Conservation (phyloP, 805 yeast species). For the Tetrapisispora namnaoensis region DNA sequence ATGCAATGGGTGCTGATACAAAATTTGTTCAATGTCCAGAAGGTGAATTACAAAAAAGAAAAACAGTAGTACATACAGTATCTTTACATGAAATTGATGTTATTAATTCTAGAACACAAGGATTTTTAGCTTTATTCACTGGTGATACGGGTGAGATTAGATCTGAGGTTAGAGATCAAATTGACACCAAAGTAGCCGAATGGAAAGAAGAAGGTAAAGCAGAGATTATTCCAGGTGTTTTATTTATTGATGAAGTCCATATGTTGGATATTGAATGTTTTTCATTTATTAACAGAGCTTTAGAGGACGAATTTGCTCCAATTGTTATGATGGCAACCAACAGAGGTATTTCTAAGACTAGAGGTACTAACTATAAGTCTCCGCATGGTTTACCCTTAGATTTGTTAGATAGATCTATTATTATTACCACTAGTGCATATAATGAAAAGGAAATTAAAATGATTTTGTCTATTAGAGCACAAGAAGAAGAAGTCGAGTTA, state of each 20-base stretch:
- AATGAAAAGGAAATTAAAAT: slow-evolving; percentile 74
- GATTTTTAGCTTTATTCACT: slow-evolving; percentile 87
- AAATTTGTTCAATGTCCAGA: slow-evolving; percentile 97
- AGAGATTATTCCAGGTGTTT: slow-evolving; percentile 92
- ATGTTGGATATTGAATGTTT: slow-evolving; percentile 97
- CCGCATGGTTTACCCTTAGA: slow-evolving; percentile 98
- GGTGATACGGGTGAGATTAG: slow-evolving; percentile 98
- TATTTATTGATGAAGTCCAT: slow-evolving; percentile 95
- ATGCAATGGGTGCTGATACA: slow-evolving; percentile 97
- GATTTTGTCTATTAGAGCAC: slow-evolving; percentile 80
- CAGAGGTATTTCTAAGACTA: slow-evolving; percentile 85
- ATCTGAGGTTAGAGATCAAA: slow-evolving; percentile 91
- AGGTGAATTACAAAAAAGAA: slow-evolving; percentile 94
- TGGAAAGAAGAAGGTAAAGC: slow-evolving; percentile 99
- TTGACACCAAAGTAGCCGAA: slow-evolving; percentile 92
- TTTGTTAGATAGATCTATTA: slow-evolving; percentile 85
- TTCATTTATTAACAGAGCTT: slow-evolving; percentile 88
- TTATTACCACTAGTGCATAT: slow-evolving; percentile 78
- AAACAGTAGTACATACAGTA: slow-evolving; percentile 95
- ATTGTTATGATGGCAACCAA: slow-evolving; percentile 97
- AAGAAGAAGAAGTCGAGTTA: slow-evolving; percentile 86
- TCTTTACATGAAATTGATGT: slow-evolving; percentile 96
- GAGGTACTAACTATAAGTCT: slow-evolving; percentile 88
- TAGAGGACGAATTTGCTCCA: slow-evolving; percentile 94
- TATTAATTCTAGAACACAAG: slow-evolving; percentile 95